A percentile compares a stretch with the other conserved stretches of the same genome.
Evolutionary conservation across 257 asterid genomes (phyloP).

Genomic region (Solanum okadae): DNA sequence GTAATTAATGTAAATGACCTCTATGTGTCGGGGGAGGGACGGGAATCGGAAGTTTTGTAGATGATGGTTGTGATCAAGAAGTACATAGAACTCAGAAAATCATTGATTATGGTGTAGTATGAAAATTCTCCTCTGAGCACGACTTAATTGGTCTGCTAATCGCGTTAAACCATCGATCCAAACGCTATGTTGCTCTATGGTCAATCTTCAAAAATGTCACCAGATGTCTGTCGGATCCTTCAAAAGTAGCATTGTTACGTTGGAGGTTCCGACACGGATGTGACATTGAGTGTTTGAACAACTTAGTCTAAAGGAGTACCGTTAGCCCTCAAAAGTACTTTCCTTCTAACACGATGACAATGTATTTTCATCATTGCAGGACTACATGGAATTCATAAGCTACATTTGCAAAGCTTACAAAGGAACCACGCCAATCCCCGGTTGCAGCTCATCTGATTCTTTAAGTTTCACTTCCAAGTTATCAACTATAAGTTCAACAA

Average conservation of each 20-base stretch:
- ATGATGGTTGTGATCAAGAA: not conserved
- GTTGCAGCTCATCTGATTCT: slow-evolving; percentile 7
- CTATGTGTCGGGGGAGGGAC: not conserved
- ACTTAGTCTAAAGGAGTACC: not conserved
- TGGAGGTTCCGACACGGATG: not conserved
- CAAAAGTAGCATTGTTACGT: not conserved
- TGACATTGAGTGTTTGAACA: not conserved
- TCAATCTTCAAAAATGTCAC: not conserved
- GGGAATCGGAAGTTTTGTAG: not conserved
- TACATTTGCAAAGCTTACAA: slow-evolving; percentile 30
- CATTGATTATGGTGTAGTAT: not conserved
- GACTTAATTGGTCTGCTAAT: not conserved
- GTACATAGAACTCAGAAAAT: not conserved
- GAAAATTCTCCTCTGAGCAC: not conserved
- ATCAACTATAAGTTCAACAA: not conserved
- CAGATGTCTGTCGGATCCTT: not conserved
- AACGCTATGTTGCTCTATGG: not conserved
- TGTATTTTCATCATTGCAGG: slow-evolving; percentile 11
- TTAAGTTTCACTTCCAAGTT: not conserved
- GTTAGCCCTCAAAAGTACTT: not conserved
- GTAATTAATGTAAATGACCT: not conserved
- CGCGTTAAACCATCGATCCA: not conserved
- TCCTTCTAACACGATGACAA: not conserved
- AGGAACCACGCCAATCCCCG: slow-evolving; percentile 15
- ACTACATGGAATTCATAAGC: slow-evolving; percentile 15